A percentile compares a stretch with the other conserved stretches of the same genome.
phyloP scores from a whole-genome alignment of 495 filamentous ascomycete species.

The Neurospora hispaniola region DNA sequence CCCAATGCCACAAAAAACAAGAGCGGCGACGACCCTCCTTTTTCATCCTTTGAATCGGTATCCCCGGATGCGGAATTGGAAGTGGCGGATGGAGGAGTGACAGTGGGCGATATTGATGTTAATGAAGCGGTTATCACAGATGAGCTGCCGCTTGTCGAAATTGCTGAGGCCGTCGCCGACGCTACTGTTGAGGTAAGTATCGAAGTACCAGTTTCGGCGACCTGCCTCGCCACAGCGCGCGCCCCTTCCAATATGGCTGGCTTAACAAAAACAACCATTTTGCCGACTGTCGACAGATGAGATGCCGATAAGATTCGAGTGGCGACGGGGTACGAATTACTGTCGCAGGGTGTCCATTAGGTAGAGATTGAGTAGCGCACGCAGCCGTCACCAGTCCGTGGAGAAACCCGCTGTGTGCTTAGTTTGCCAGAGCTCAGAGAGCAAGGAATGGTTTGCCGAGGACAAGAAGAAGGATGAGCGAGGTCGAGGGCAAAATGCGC shows the following conservation, averaged over 20 bases:
- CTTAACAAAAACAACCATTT: constrained; percentile 20
- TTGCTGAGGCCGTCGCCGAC: background rate
- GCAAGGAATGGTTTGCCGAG: background rate
- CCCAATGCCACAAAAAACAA: constrained; percentile 96
- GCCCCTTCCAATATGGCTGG: constrained; percentile 16
- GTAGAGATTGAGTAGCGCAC: constrained; percentile 1
- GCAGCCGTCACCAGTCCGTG: background rate
- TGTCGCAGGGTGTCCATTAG: constrained; percentile 20
- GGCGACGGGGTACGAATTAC: constrained; percentile 12
- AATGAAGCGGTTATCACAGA: background rate
- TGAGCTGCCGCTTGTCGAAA: background rate
- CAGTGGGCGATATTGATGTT: background rate
- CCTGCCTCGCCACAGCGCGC: constrained; percentile 20
- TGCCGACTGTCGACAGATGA: constrained; percentile 1
- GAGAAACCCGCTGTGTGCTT: background rate
- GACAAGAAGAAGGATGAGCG: background rate
- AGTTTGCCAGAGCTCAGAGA: background rate
- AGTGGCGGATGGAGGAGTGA: background rate
- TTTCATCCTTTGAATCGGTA: constrained; percentile 10
- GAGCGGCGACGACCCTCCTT: constrained; percentile 53
- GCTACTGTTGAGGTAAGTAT: background rate
- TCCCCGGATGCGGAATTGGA: background rate
- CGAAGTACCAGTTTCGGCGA: background rate
- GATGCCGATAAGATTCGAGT: constrained; percentile 6
- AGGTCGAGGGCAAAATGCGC: background rate